Evolutionary conservation across 768 basidiomycete species (phyloP), one percentile per base, ranked within the genome.

Genomic region (Agrocybe pediades): DNA sequence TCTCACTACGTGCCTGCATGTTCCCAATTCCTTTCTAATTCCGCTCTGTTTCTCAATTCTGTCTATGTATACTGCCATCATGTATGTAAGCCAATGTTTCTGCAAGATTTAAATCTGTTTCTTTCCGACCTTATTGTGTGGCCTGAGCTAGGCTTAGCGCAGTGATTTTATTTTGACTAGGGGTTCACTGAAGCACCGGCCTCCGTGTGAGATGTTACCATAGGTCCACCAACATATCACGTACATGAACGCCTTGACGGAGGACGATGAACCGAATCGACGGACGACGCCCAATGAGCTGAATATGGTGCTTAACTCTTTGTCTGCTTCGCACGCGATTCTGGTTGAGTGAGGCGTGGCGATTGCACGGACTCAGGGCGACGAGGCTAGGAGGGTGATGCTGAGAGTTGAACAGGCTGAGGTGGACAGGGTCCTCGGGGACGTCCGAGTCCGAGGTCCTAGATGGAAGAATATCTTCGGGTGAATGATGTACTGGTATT

Each of bases 401-500:
- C 72, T 95, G 17, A 93, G 92, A 63, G 65, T 96, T 56, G 95
- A 96, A 67, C 83, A 86, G 57, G 75, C 74, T 0, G 95, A 97
- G 60, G 88, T 95, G 0, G 92, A 95, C 69, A 78, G 92, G 50
- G 89, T 92, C 21, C 72, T 98, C 43, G 82, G 90, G 40, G 92
- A 92, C 51, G 80, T 91, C 17, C 93, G n/a, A n/a, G n/a, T n/a
- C n/a, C n/a, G 92, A 6, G 88, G 89, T 15, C 59, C 69, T 19
- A 64, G 64, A 8, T 92, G 90, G 90, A 84, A 81, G 71, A 87
- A 75, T 64, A 69, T 79, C 9, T 63, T 82, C 21, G 25, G 25
- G 9, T 46, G 45, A 46, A n/a, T n/a, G n/a, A n/a, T n/a, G n/a
- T n/a, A n/a, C n/a, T n/a, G n/a, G n/a, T n/a, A n/a, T n/a, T n/a